Evolutionary conservation across 2,329 filamentous ascomycete species (phyloP), one percentile per base, ranked within the genome.

Genomic region (Cladosporium oxysporum): DNA sequence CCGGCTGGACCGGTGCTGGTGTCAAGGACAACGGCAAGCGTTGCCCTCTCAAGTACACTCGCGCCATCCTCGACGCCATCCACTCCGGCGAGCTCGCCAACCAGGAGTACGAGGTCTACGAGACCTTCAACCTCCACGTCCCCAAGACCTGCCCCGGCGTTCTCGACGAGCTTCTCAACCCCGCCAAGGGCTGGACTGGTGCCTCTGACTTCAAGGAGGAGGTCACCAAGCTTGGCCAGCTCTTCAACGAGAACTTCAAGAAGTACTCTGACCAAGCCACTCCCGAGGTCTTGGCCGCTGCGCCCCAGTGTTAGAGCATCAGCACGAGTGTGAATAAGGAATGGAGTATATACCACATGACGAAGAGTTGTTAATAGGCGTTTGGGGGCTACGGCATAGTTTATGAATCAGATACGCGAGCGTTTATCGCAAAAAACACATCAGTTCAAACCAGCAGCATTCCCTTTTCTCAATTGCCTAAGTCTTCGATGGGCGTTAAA

Each of bases 231-330:
- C 89, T 99, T 41, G 95, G 90, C 74, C 84, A 82, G 70, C 87
- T 98, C 69, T 99, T 99, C 86, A 88, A 90, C 76, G 92, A 97
- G 83, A 99, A 99, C 87, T 99, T 99, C 83, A 88, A 92, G 84
- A 97, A 97, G 86, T 96, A 96, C 83, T 83, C 88, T 72, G 87
- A 87, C 72, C 90, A 96, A 80, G 92, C 92, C n/a, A 77, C 73
- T 2, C 67, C 70, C 5, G 80, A 82, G 63, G 81, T 83, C 41
- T 71, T 83, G 67, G 79, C 81, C 67, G 80, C 80, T 52, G 82
- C 79, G 58, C 82, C 81, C 28, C 64, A 71, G 44, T 55, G 50
- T 26, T 57, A 63, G 50, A 55, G 18, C 28, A 33, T 21, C n/a
- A n/a, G 5, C 7, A 57, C 21, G 28, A 37, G 41, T 44, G 61